These are phyloP conservation scores for Peribolospora baueri DNA, from an alignment of 768 basidiomycete species.

Conservation along the genomic window DNA sequence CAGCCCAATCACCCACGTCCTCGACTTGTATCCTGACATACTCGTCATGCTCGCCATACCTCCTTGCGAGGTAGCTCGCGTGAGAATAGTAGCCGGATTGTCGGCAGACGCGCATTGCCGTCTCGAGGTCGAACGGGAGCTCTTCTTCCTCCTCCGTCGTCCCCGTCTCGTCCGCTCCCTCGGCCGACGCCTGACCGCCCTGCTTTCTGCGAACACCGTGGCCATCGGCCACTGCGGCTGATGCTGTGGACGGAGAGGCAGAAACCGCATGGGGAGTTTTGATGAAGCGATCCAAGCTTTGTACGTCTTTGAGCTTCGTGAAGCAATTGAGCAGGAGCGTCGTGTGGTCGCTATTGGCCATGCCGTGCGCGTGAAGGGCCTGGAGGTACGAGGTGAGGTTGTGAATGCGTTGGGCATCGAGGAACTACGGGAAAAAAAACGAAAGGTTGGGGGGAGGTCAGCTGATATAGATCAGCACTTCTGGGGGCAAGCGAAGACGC, in stretches of 20 bases:
- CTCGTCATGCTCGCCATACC: slow-evolving; percentile 76
- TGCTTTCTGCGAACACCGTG: not conserved
- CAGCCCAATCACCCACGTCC: slow-evolving; percentile 56
- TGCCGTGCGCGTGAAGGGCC: slow-evolving; percentile 65
- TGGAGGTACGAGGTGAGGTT: slow-evolving; percentile 89
- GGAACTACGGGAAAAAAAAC: slow-evolving; percentile 34
- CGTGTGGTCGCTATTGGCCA: slow-evolving; percentile 89
- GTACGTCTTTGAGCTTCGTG: slow-evolving; percentile 80
- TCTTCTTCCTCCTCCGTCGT: slow-evolving; percentile 27
- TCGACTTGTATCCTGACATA: slow-evolving; percentile 84
- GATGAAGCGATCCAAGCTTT: slow-evolving; percentile 72
- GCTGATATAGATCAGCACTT: not conserved
- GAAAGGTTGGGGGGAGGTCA: slow-evolving; percentile 3
- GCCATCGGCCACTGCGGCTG: not conserved
- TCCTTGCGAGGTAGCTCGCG: slow-evolving; percentile 73
- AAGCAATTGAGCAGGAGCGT: slow-evolving; percentile 91
- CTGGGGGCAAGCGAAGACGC: not conserved
- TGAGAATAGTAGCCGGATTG: slow-evolving; percentile 94
- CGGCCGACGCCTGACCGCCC: not conserved
- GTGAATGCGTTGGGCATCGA: slow-evolving; percentile 86
- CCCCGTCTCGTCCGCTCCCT: slow-evolving; percentile 10
- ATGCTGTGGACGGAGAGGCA: not conserved
- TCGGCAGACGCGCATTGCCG: slow-evolving; percentile 83
- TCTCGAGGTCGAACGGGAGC: slow-evolving; percentile 87
- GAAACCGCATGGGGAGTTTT: slow-evolving; percentile 27